A percentile compares a stretch with the other conserved stretches of the same genome.
Conservation (phyloP, 176 grass and related monocot species). For the Zizania latifolia region DNA sequence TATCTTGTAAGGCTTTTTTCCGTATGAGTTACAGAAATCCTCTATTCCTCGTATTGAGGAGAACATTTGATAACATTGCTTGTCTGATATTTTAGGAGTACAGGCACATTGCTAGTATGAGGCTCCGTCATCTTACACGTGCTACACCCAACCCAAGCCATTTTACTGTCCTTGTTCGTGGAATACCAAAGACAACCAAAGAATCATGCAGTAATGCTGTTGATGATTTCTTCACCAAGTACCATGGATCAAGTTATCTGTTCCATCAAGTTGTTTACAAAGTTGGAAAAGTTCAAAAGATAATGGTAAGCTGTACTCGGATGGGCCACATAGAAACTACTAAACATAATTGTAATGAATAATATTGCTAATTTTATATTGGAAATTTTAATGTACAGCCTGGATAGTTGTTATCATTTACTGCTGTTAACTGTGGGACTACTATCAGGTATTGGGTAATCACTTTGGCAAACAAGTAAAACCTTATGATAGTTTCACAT, state of each 20-base stretch:
- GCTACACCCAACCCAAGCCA: slow-evolving; percentile 52
- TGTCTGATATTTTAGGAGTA: slow-evolving; percentile 48
- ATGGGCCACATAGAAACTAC: not conserved
- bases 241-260: slow-evolving; percentile 84
- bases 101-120: slow-evolving; percentile 71
- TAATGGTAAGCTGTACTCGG: slow-evolving; percentile 52
- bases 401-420: not conserved
- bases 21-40: not conserved
- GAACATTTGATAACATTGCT: not conserved
- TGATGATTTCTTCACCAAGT: slow-evolving; percentile 73
- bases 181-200: slow-evolving; percentile 63
- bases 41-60: not conserved
- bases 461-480: not conserved
- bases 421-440: not conserved
- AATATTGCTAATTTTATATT: slow-evolving; percentile 2
- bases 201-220: slow-evolving; percentile 56
- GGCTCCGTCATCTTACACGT: slow-evolving; percentile 55
- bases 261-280: slow-evolving; percentile 86
- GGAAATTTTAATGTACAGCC: not conserved
- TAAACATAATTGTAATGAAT: not conserved
- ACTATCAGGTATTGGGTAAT: not conserved
- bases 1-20: slow-evolving; percentile 71
- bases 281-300: slow-evolving; percentile 85
- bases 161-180: slow-evolving; percentile 83
- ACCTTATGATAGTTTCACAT: not conserved